phyloP scores from a whole-genome alignment of 2,329 filamentous ascomycete species.

The Didymella exigua region DNA sequence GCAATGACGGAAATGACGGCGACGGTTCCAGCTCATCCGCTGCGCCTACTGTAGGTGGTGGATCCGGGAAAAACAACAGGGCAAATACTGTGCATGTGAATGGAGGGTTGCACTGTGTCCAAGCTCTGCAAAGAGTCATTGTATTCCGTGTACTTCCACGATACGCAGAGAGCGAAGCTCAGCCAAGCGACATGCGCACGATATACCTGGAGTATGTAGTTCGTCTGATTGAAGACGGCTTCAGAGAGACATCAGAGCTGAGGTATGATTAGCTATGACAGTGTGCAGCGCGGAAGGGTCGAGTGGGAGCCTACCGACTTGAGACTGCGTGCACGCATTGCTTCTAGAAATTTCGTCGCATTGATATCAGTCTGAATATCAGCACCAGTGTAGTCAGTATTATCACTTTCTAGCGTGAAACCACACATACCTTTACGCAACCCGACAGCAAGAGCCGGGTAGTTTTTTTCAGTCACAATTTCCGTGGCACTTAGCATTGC shows the following conservation, averaged over 20 bases:
- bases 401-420: neutral
- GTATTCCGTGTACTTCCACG: neutral
- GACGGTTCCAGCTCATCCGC: neutral
- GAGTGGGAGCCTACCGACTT: no score
- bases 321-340: no score
- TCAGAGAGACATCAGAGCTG: neutral
- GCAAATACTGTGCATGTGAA: neutral
- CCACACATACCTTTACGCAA: neutral
- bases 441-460: neutral
- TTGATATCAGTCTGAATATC: no score
- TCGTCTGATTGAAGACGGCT: neutral
- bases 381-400: no score
- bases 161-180: neutral
- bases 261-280: neutral
- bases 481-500: neutral
- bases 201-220: neutral
- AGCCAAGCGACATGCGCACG: neutral
- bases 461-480: neutral
- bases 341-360: no score
- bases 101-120: neutral
- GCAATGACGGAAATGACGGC: neutral
- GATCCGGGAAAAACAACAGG: neutral
- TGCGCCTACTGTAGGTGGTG: neutral
- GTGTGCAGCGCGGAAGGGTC: neutral
- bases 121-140: neutral